Percentiles rank a stretch among this genome's conserved stretches.
These are phyloP conservation scores for Candida mesenterica DNA, from an alignment of 1,139 yeast species.

Conservation along the genomic window DNA sequence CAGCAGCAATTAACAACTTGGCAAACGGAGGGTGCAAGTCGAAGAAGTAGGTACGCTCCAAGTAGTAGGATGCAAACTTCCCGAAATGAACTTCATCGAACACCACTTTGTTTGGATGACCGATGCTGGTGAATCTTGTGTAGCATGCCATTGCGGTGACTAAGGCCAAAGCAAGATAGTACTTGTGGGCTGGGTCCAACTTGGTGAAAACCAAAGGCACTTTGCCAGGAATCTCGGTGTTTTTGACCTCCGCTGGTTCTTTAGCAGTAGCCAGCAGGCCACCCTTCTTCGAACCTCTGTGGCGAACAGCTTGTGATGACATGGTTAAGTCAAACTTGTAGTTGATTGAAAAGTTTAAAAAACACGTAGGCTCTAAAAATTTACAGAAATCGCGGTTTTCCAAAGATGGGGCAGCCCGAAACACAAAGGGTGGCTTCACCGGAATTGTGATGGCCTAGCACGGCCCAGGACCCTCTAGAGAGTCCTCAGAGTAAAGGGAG, in stretches of 20 bases:
- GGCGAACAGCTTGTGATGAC: conserved; percentile 21
- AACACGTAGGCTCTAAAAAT: conserved; percentile 8
- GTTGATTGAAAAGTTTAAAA: not conserved
- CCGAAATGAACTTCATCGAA: conserved; percentile 99
- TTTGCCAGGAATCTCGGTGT: not conserved
- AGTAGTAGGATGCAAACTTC: conserved; percentile 85
- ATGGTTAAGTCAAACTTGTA: conserved; percentile 11
- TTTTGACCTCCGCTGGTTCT: conserved; percentile 3
- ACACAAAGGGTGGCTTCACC: too few species aligned
- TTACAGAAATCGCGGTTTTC: too few species aligned
- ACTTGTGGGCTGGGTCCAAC: conserved; percentile 32
- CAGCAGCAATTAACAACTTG: conserved; percentile 83
- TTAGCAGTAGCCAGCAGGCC: not conserved
- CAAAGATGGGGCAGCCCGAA: too few species aligned
- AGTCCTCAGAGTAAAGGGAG: too few species aligned
- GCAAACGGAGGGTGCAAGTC: conserved; percentile 99
- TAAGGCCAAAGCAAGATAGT: conserved; percentile 40
- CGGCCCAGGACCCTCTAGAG: too few species aligned
- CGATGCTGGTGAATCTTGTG: conserved; percentile 69
- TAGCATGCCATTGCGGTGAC: conserved; percentile 67
- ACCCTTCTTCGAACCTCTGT: conserved; percentile 20
- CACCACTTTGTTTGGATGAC: conserved; percentile 82
- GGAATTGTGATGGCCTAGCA: too few species aligned
- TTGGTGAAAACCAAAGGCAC: conserved; percentile 1
- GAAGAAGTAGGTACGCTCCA: conserved; percentile 82